Percentiles rank a stretch among this genome's conserved stretches.
phyloP scores from a whole-genome alignment of 768 basidiomycete species.

The Auricularia auricula-judae region DNA sequence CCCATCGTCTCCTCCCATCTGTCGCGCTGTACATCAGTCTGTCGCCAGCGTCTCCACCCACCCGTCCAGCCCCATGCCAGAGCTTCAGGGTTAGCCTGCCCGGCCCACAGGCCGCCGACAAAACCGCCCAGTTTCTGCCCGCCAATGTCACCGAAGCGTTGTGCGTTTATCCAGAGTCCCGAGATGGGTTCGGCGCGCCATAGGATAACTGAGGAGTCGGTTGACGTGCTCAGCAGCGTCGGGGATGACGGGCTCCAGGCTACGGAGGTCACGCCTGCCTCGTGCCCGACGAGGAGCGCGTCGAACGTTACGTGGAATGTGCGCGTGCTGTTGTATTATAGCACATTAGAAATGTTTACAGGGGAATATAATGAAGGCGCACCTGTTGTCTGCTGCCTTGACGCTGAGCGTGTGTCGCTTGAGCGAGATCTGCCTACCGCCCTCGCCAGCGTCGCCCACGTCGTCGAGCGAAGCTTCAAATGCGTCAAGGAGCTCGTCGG shows the following conservation, averaged over 20 bases:
- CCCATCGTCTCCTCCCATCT: slow-evolving; percentile 71
- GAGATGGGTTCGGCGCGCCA: slow-evolving; percentile 70
- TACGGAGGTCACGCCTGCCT: slow-evolving; percentile 83
- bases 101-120: slow-evolving; percentile 79
- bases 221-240: slow-evolving; percentile 81
- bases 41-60: slow-evolving; percentile 80
- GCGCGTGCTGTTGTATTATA: slow-evolving; percentile 19
- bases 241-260: slow-evolving; percentile 57
- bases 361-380: slow-evolving; percentile 8
- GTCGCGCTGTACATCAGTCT: slow-evolving; percentile 21
- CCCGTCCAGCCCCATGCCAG: slow-evolving; percentile 92
- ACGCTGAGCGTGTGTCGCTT: slow-evolving; percentile 74
- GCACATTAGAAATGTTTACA: neutral
- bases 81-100: slow-evolving; percentile 33
- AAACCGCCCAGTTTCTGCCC: slow-evolving; percentile 86
- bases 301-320: slow-evolving; percentile 83
- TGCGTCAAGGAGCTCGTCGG: slow-evolving; percentile 70
- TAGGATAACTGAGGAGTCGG: slow-evolving; percentile 89
- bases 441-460: slow-evolving; percentile 61
- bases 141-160: slow-evolving; percentile 92
- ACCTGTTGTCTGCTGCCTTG: slow-evolving; percentile 35
- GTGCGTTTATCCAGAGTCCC: slow-evolving; percentile 79
- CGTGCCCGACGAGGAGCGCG: slow-evolving; percentile 91
- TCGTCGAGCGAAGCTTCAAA: slow-evolving; percentile 78
- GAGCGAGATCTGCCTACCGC: slow-evolving; percentile 76